These are phyloP conservation scores for Raddia guianensis DNA, from an alignment of 176 grass and related monocot species.

Conservation along the genomic window DNA sequence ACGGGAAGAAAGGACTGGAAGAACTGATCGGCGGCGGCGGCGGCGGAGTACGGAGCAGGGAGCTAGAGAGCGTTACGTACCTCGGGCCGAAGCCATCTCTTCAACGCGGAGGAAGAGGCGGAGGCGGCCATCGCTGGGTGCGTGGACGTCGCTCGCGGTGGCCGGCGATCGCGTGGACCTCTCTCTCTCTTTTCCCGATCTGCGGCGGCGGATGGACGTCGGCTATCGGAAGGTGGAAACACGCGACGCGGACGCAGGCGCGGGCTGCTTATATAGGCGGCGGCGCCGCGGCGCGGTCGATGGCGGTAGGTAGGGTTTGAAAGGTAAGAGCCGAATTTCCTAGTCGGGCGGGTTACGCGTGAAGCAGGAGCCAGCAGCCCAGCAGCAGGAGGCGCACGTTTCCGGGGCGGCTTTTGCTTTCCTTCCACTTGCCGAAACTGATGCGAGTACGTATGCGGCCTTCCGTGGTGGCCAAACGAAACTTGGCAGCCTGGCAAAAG, in stretches of 20 bases:
- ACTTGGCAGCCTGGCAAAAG: background rate
- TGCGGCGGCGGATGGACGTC: background rate
- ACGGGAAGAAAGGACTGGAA: too few relatives aligned
- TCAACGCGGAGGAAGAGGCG: slow-evolving; percentile 9
- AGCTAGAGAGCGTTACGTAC: background rate
- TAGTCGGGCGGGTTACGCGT: background rate
- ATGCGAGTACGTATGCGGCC: background rate
- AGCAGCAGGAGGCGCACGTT: background rate
- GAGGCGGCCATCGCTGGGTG: background rate
- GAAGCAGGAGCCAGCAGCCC: too few relatives aligned
- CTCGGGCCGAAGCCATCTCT: slow-evolving; percentile 40
- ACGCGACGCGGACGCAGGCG: background rate
- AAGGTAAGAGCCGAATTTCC: background rate
- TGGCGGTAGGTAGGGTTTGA: slow-evolving; percentile 4
- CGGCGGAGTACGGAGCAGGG: background rate
- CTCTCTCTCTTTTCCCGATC: background rate
- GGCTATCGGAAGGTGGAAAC: too few relatives aligned
- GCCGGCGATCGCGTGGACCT: background rate
- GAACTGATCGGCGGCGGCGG: background rate
- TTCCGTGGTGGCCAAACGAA: background rate
- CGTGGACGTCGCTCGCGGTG: background rate
- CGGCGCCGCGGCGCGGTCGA: background rate
- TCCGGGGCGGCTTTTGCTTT: background rate
- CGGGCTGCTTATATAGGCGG: background rate
- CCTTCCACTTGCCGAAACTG: background rate